Base-by-base conservation (phyloP, 805 yeast species). In the Lachancea nothofagi region DNA sequence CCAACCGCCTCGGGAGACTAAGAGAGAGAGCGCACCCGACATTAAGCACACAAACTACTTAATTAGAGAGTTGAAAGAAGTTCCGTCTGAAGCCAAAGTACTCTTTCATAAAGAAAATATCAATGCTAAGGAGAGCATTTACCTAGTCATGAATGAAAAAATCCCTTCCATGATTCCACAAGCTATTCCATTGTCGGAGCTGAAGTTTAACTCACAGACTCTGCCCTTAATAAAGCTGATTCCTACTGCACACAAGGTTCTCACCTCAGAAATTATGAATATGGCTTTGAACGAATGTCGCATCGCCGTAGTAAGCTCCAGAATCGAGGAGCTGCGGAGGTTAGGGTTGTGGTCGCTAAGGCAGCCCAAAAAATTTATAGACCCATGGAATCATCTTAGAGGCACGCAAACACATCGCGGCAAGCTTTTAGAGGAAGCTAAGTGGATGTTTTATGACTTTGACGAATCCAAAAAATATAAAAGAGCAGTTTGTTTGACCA, bases 271-370 rank as follows among this genome's bases (percentile, higher is more conserved):
- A 37, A 77, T 84, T 41, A 93, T 77, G 62, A 95, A 87, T 54
- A 75, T 83, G 51, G 85, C 95, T 0, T 66, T 89, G 24, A 74
- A 86, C 10, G 98, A 93, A 56, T 96, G 96, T 3, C 83, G 89
- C 56, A 79, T 90, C 2, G 85, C 95, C 0, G 96, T 88, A 8
- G 78, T 87, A 14, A 83, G 87, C 51, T 83, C 94, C 2, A 71
- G 97, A 45, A 89, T 93, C 33, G 97, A 90, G 55, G 97, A 90
- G 58, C 69, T 93, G 46, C 86, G 87, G 58, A 70, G 95, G 33
- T 81, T 82, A 42, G 83, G 85, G 2, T 79, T 84, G 51, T 93
- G 98, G 97, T 81, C 95, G 17, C 66, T 93, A 38, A 71, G 95
- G 38, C 98, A 93, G 58, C 95, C 95, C 0, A 68, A 73, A 38